phyloP scores from a whole-genome alignment of 208 protist genomes.

The Balamuthia mandrillaris region DNA sequence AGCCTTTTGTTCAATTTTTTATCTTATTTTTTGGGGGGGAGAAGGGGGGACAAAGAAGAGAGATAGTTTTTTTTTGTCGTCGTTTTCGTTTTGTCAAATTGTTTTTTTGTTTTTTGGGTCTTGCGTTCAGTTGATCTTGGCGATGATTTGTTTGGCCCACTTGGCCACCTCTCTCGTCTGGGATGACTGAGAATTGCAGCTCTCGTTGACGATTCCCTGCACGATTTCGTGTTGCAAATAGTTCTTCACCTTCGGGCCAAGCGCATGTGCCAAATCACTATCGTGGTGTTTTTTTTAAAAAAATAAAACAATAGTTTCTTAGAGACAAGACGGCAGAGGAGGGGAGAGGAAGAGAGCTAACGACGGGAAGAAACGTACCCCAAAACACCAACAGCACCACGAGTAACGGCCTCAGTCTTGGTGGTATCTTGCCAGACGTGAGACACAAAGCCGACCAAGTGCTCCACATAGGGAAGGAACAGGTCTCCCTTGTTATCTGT shows the following conservation, averaged over 20 bases:
- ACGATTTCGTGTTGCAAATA: slow-evolving; percentile 23
- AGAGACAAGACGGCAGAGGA: too few species aligned
- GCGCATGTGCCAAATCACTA: slow-evolving; percentile 35
- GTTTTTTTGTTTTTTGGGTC: not conserved
- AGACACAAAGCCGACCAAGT: slow-evolving; percentile 49
- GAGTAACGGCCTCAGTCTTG: slow-evolving; percentile 40
- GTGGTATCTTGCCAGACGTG: slow-evolving; percentile 39
- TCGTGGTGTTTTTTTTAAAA: too few species aligned
- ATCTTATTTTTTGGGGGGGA: too few species aligned
- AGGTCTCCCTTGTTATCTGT: slow-evolving; percentile 41
- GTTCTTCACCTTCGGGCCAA: slow-evolving; percentile 29
- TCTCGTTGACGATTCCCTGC: slow-evolving; percentile 42
- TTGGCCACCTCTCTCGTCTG: slow-evolving; percentile 42
- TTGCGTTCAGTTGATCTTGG: slow-evolving; percentile 11
- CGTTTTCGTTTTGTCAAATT: too few species aligned
- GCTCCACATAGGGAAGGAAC: slow-evolving; percentile 55
- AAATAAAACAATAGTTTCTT: too few species aligned
- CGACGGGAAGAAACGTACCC: slow-evolving; percentile 47
- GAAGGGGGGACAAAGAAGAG: too few species aligned
- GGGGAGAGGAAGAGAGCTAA: too few species aligned
- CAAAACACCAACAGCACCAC: slow-evolving; percentile 58
- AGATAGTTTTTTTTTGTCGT: too few species aligned
- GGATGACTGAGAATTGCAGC: not conserved
- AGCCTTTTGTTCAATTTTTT: too few species aligned
- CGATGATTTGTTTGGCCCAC: slow-evolving; percentile 46